phyloP scores from a whole-genome alignment of 2,329 filamentous ascomycete genomes.

The Didymella sp. region DNA sequence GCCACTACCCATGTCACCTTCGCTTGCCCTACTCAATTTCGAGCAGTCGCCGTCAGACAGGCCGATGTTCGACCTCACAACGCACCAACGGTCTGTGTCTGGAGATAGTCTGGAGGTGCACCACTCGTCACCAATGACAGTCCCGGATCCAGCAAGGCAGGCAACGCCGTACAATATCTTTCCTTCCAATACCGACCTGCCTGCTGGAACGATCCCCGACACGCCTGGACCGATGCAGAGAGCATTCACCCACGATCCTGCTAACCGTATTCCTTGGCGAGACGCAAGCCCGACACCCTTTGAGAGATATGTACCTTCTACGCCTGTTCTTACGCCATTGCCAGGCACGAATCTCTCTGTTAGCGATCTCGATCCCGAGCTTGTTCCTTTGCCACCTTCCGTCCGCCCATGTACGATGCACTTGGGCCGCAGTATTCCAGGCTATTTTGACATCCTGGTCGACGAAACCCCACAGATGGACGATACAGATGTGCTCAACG shows the following conservation, averaged over 20 bases:
- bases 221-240: constrained; percentile 41
- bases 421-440: not conserved
- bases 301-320: not conserved
- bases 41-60: constrained; percentile 33
- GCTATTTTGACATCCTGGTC: constrained; percentile 25
- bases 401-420: constrained; percentile 8
- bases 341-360: constrained; percentile 35
- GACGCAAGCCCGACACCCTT: not conserved
- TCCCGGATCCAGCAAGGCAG: constrained; percentile 28
- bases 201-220: constrained; percentile 35
- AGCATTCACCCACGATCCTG: constrained; percentile 27
- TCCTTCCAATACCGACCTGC: constrained; percentile 17
- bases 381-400: constrained; percentile 15
- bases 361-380: constrained; percentile 21
- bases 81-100: not conserved
- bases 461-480: constrained; percentile 1
- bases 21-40: constrained; percentile 39
- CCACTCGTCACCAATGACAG: constrained; percentile 40
- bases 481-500: not conserved
- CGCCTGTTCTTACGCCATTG: constrained; percentile 32
- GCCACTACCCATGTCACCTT: constrained; percentile 19
- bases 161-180: not conserved
- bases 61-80: constrained; percentile 34
- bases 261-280: constrained; percentile 5
- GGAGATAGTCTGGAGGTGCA: constrained; percentile 30